phyloP scores from a whole-genome alignment of 1,284 basidiomycete genomes.

The Naganishia cerealis region DNA sequence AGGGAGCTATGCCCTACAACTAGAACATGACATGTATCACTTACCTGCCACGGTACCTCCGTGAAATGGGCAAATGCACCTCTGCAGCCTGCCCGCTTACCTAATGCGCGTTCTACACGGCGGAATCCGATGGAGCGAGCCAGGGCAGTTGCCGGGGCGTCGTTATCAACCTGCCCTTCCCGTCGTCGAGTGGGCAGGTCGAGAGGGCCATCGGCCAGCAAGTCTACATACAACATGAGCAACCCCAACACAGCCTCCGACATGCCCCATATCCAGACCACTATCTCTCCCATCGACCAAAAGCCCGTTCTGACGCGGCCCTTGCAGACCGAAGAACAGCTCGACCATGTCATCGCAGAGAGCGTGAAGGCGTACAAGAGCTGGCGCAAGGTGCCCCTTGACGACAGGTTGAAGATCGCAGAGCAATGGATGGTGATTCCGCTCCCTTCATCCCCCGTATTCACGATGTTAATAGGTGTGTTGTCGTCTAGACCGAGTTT shows the following conservation, averaged over 20 bases:
- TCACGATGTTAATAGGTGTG: not conserved
- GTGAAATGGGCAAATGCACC: not conserved
- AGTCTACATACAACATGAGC: not conserved
- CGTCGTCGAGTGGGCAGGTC: not conserved
- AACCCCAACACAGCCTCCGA: not conserved
- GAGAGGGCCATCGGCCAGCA: not conserved
- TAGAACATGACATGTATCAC: not conserved
- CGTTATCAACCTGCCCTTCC: not conserved
- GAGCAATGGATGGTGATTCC: conserved; percentile 69
- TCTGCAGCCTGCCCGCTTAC: not conserved
- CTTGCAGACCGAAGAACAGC: conserved; percentile 55
- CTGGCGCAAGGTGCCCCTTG: conserved; percentile 69
- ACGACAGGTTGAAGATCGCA: conserved; percentile 71
- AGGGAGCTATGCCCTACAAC: not conserved
- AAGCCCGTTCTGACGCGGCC: conserved; percentile 54
- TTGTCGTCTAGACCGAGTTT: conserved; percentile 65
- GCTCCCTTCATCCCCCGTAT: not conserved
- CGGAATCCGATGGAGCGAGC: not conserved
- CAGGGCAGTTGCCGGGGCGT: not conserved
- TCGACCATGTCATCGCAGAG: conserved; percentile 63
- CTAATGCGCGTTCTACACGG: too few species aligned
- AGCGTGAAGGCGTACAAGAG: conserved; percentile 68
- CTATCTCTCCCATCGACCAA: conserved; percentile 58
- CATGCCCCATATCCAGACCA: conserved; percentile 53
- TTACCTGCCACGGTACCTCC: not conserved